phyloP scores from a whole-genome alignment of 1,139 yeast species.

The Taphrina deformans region DNA sequence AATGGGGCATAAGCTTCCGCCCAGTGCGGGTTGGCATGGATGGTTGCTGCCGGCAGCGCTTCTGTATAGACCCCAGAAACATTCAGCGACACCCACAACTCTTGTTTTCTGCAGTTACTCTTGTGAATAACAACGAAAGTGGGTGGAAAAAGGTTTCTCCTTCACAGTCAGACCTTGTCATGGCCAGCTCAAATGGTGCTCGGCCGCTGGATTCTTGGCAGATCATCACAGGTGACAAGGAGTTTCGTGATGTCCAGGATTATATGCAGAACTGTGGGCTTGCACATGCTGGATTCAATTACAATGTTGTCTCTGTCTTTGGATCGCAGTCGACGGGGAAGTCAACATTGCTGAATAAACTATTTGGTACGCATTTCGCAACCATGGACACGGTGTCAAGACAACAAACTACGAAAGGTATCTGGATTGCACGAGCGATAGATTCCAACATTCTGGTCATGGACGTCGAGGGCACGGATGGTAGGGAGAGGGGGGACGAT shows the following conservation, averaged over 20 bases:
- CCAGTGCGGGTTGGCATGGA: not conserved
- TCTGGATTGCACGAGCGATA: slow-evolving; percentile 40
- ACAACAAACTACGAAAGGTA: slow-evolving; percentile 84
- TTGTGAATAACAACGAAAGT: no score
- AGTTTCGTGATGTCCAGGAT: slow-evolving; percentile 11
- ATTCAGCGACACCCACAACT: no score
- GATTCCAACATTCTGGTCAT: slow-evolving; percentile 61
- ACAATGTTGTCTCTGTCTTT: slow-evolving; percentile 90
- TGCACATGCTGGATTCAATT: slow-evolving; percentile 62
- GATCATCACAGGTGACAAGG: slow-evolving; percentile 27
- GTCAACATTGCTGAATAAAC: slow-evolving; percentile 78
- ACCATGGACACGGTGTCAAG: slow-evolving; percentile 89
- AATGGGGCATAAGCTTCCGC: not conserved
- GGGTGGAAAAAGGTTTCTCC: not conserved
- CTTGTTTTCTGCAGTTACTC: no score
- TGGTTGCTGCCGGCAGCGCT: not conserved
- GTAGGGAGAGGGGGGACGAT: slow-evolving; percentile 96
- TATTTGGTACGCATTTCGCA: slow-evolving; percentile 84
- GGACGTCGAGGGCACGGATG: slow-evolving; percentile 98
- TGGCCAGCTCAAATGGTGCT: not conserved
- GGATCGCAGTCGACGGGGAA: slow-evolving; percentile 98
- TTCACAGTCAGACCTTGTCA: no score
- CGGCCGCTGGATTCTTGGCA: slow-evolving; percentile 20
- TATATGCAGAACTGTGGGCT: slow-evolving; percentile 46
- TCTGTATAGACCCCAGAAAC: not conserved